Percentiles rank a stretch among this genome's conserved stretches.
Evolutionary conservation across 176 grass and related monocot genomes (phyloP).

Genomic region (Musa acuminata): DNA sequence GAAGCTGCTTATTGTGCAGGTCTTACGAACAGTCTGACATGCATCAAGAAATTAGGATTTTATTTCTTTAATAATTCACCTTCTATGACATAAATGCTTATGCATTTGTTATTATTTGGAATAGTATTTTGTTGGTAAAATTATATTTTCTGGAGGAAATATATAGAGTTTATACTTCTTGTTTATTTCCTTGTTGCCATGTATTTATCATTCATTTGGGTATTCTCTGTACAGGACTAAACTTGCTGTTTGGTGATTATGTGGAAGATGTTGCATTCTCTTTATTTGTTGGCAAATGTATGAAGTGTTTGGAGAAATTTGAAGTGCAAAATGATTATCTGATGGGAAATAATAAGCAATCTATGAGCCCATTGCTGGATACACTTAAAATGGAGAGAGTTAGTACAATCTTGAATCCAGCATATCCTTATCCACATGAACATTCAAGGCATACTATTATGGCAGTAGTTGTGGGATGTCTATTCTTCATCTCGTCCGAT

Average conservation of each 20-base stretch:
- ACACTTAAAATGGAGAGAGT: slow-evolving; percentile 78
- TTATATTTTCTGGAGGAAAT: not conserved
- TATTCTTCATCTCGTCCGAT: slow-evolving; percentile 83
- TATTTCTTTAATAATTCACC: too few species aligned
- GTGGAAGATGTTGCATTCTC: not conserved
- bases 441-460: slow-evolving; percentile 86
- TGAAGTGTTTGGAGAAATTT: not conserved
- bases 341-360: slow-evolving; percentile 66
- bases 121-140: not conserved
- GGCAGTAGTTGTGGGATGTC: slow-evolving; percentile 63
- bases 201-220: not conserved
- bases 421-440: slow-evolving; percentile 79
- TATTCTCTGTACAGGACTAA: not conserved
- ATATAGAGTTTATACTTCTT: not conserved
- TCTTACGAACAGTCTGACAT: not conserved
- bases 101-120: too few species aligned
- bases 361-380: slow-evolving; percentile 50
- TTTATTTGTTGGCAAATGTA: not conserved
- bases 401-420: slow-evolving; percentile 66
- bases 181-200: not conserved
- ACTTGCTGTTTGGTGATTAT: not conserved
- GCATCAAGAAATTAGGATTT: not conserved
- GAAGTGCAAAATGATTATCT: not conserved
- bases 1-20: not conserved
- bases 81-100: too few species aligned